A percentile compares a stretch with the other conserved stretches of the same genome.
phyloP scores from a whole-genome alignment of 1,139 yeast genomes.

The Meyerozyma carpophila region DNA sequence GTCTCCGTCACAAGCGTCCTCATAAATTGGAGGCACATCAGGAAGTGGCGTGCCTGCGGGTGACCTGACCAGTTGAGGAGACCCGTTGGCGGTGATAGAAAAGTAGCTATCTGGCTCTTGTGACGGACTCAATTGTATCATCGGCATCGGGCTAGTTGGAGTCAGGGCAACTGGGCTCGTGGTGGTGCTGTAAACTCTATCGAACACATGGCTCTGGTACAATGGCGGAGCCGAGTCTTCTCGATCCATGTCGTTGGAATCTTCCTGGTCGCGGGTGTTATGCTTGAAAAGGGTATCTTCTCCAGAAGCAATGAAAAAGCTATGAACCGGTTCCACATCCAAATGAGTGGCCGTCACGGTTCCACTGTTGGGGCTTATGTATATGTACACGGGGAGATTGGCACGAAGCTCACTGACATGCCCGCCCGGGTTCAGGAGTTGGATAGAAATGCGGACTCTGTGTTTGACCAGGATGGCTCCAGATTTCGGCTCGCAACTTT shows the following conservation, averaged over 20 bases:
- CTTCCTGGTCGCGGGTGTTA: conserved; percentile 9
- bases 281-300: conserved; percentile 35
- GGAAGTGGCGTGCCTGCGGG: conserved; percentile 7
- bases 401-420: conserved; percentile 67
- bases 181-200: conserved; percentile 29
- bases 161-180: background rate
- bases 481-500: conserved; percentile 47
- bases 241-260: conserved; percentile 20
- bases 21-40: conserved; percentile 27
- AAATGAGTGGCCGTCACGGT: conserved; percentile 47
- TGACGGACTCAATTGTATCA: conserved; percentile 5
- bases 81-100: conserved; percentile 10
- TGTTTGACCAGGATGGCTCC: conserved; percentile 55
- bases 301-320: conserved; percentile 35
- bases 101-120: background rate
- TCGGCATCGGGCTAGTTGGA: conserved; percentile 9
- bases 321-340: conserved; percentile 45
- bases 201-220: conserved; percentile 34
- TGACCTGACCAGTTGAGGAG: background rate
- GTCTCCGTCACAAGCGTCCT: conserved; percentile 29
- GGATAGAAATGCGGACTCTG: conserved; percentile 51
- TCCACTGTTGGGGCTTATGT: conserved; percentile 49
- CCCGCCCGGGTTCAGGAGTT: conserved; percentile 54
- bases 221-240: conserved; percentile 37
- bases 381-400: conserved; percentile 56